Evolutionary conservation across 1,139 yeast species (phyloP), one percentile per base, ranked within the genome.

Genomic region (Taphrina pruni): DNA sequence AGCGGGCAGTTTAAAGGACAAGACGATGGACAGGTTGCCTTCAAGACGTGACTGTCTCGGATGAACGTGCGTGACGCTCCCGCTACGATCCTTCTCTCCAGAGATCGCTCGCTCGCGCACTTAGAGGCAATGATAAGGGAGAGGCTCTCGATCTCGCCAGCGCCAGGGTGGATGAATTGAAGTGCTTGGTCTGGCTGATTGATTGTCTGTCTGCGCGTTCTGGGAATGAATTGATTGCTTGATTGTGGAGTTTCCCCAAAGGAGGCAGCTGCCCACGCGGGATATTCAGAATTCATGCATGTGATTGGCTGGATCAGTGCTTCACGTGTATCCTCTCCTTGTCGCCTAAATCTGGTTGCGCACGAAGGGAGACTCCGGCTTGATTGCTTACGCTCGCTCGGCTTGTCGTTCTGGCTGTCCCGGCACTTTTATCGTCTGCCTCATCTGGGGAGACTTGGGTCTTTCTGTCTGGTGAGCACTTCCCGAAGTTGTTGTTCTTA

Each of bases 381-480:
- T 12, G 48, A 14, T n/a, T 45, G 48, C 48, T 45, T 45, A 45
- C 48, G 48, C 48, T 26, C 32, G 32, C 32, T 26, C 32, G 32
- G 32, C 32, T 26, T 26, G 32, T 26, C 32, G 32, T n/a, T n/a
- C 48, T 45, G 48, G 48, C 48, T 45, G 43, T 39, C 4, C 48
- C 48, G 20, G 48, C 48, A 17, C 20, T 45, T 26, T 45, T 45
- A 45, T 45, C 48, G 48, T 45, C 48, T 45, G 48, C 48, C 48
- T 45, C 48, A 45, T 45, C 48, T 45, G 48, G 20, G 20, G 48
- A 45, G 48, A 11, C 14, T 39, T 3, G 14, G 14, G 2, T 39
- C 6, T 6, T 39, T 39, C 6, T 39, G 14, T 6, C 14, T 6
- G 14, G 6, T 6, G 14, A 39, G 43, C 32, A 39, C 43, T 14